A percentile compares a stretch with the other conserved stretches of the same genome.
Conservation (phyloP, 108 stramenopile species). For the Mayamaea pseudoterrestris region DNA sequence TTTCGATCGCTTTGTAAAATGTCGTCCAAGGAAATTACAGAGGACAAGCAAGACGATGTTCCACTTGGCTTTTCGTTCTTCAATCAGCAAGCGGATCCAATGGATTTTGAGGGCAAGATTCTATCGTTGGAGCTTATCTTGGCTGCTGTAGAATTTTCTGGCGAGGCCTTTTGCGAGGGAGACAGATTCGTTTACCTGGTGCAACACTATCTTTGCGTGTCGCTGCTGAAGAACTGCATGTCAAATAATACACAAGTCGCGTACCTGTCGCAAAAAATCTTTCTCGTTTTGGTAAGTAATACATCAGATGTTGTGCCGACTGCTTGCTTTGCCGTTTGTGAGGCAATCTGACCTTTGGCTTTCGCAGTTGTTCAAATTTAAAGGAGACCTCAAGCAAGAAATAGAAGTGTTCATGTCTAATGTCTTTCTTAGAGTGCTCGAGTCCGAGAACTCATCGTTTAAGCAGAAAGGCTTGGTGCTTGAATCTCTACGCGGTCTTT, state of each 20-base stretch:
- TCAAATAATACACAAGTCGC: constrained; percentile 85
- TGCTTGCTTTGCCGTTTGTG: not conserved
- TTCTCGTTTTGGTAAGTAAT: constrained; percentile 70
- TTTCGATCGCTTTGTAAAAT: constrained; percentile 94
- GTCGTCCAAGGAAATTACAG: constrained; percentile 71
- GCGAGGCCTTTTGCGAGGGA: constrained; percentile 71
- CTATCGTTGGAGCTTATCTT: constrained; percentile 89
- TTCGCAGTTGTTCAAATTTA: constrained; percentile 72
- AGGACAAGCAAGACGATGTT: constrained; percentile 19
- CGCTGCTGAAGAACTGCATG: constrained; percentile 94
- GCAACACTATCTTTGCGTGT: constrained; percentile 84
- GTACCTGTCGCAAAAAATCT: constrained; percentile 88
- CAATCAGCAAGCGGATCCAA: constrained; percentile 41
- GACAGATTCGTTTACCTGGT: constrained; percentile 88
- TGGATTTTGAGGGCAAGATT: constrained; percentile 82
- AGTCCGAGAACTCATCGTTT: constrained; percentile 88
- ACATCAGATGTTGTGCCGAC: not conserved
- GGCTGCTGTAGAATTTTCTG: constrained; percentile 63
- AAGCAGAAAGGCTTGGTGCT: constrained; percentile 94
- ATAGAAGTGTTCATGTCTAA: constrained; percentile 96
- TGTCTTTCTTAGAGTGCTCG: constrained; percentile 90
- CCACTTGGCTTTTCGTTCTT: constrained; percentile 25
- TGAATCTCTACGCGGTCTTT: constrained; percentile 83
- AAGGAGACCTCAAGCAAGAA: constrained; percentile 84
- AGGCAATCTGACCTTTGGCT: not conserved